Percentiles rank a stretch among this genome's conserved stretches.
Evolutionary conservation across 1,139 yeast genomes (phyloP).

Genomic region (Candida sojae): DNA sequence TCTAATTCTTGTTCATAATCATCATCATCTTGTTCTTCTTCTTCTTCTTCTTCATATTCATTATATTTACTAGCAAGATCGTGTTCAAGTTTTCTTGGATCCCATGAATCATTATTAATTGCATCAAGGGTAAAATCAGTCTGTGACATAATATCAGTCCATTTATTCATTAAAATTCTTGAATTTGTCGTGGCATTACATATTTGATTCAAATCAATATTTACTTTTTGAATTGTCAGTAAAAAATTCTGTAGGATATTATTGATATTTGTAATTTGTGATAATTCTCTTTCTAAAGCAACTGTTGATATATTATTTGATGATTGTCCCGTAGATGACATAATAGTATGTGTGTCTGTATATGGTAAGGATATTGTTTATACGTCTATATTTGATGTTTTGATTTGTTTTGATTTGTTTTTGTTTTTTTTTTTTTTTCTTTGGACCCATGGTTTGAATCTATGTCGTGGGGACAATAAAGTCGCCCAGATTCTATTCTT

Average conservation of each 20-base stretch:
- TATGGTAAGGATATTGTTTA: not conserved
- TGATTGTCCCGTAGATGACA: conserved; percentile 2
- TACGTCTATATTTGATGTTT: not conserved
- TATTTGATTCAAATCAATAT: conserved; percentile 28
- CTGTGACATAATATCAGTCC: conserved; percentile 50
- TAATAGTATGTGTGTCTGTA: not conserved
- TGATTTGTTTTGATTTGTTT: not conserved
- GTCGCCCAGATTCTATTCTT: too few species aligned
- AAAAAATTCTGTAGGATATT: conserved; percentile 30
- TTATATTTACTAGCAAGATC: not conserved
- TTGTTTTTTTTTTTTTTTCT: conserved; percentile 1
- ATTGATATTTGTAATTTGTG: conserved; percentile 35
- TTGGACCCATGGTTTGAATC: not conserved
- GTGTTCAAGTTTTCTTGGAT: conserved; percentile 21
- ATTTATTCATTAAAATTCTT: conserved; percentile 41
- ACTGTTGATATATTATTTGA: conserved; percentile 5
- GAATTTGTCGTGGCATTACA: conserved; percentile 37
- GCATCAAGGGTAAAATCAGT: conserved; percentile 44
- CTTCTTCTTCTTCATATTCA: conserved; percentile 22
- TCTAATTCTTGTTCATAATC: conserved; percentile 28
- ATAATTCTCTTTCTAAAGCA: conserved; percentile 41
- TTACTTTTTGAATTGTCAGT: conserved; percentile 28
- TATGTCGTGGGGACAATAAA: too few species aligned
- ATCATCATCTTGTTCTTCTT: conserved; percentile 25
- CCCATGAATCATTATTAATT: conserved; percentile 36